Base-by-base conservation (phyloP, 176 grass and related monocot genomes). In the Carex kokanica region DNA sequence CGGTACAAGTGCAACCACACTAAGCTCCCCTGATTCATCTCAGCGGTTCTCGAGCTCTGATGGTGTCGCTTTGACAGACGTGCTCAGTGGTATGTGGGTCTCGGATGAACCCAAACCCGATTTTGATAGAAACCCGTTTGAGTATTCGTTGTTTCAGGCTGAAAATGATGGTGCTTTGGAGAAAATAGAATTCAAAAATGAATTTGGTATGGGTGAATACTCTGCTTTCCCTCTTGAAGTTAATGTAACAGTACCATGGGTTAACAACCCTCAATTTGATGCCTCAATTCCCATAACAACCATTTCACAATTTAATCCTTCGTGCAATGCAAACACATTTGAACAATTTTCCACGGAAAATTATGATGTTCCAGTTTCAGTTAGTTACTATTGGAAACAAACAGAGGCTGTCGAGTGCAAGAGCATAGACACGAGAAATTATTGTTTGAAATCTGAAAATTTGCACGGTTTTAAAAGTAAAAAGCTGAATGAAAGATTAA, bases 401-500 rank as follows among this genome's bases (percentile, higher is more conserved):
- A 63, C 18, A 53, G 78, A 51, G n/a, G 31, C 0, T 64, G 56
- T 21, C 25, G 8, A 8, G n/a, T 20, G 11, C 24, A 15, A 62
- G 24, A 86, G 56, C 81, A 89, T 88, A 16, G 84, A 86, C 15
- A 31, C 66, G 7, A 14, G 56, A 41, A 89, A 83, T 65, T 83
- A 62, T 60, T 67, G 11, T 4, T 79, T 63, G 66, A 57, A 77
- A 55, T 77, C 67, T 43, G 16, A 64, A 25, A 91, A 93, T 78
- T 60, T 84, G 67, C 56, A 17, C 1, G 0, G 40, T 66, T 64
- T 64, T 53, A 82, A 27, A 18, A 82, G 23, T 8, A 49, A 61
- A 63, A 82, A 51, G 20, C 23, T 53, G 40, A 82, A 82, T 31
- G 91, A 90, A 80, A 85, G 83, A 81, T 79, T 93, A 15, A 81